Base-by-base conservation (phyloP, 495 filamentous ascomycete species). In the Hypoxylon rickii region DNA sequence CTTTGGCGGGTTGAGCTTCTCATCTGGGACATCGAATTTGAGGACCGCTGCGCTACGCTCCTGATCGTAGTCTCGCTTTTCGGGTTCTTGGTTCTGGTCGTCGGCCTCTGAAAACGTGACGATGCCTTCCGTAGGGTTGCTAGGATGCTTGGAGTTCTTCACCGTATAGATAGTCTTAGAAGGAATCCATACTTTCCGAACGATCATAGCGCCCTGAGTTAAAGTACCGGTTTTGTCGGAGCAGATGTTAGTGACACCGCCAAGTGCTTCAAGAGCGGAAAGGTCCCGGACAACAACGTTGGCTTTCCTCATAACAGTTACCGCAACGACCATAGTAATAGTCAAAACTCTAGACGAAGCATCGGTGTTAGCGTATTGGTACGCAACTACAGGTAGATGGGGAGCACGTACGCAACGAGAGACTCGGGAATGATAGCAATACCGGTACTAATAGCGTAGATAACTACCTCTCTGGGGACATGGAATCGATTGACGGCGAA, bases 161-260 rank as follows among this genome's bases (percentile, higher is more conserved):
- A 89, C 80, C 5, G 79, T 83, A 63, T 79, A 83, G 38, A 83
- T 74, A 3, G 68, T 75, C 0, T 74, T 72, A 10, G 76, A 79
- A 0, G 89, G 89, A 43, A 94, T 76, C 90, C 90, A 96, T 2
- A 84, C 88, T 58, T 89, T 88, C 52, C 86, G 83, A 12, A 89
- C 84, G 10, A 93, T 86, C 88, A 91, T 78, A 64, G 85, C 73
- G n/a, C 86, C 86, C 63, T 88, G 83, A 0, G 89, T 94, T 15
- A 94, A 73, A 0, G 90, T 94, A 3, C 89, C 89, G 2, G 89
- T 94, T 66, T 94, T 94, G 70, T 94, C 89, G 7, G 89, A 92
- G 69, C 89, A 94, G 58, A 94, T 93, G 62, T 92, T 92, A 46
- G 88, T 92, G 29, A 93, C 87, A 31, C 89, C 89, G 10, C 89